phyloP scores from a whole-genome alignment of 225 moss, liverwort and hornwort genomes.

The Sphagnum tenellum region DNA sequence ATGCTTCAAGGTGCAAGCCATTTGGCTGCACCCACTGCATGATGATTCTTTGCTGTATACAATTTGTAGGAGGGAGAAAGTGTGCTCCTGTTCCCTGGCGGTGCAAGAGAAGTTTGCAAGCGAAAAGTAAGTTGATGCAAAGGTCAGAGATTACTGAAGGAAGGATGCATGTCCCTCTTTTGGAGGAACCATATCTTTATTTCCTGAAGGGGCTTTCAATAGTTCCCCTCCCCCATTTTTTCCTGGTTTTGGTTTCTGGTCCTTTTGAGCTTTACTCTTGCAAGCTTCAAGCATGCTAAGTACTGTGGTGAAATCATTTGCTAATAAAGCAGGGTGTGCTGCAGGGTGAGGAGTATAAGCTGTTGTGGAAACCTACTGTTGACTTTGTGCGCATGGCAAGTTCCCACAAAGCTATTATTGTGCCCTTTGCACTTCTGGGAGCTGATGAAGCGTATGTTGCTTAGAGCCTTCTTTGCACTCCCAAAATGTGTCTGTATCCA shows the following conservation, averaged over 20 bases:
- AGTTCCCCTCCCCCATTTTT: no score
- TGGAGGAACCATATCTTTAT: no score
- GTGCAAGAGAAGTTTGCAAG: constrained; percentile 90
- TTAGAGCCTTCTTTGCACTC: background rate
- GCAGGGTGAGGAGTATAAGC: constrained; percentile 85
- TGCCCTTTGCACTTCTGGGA: constrained; percentile 83
- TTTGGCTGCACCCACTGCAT: no score
- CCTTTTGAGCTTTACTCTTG: background rate
- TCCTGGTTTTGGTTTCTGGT: no score
- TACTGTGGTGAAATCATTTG: no score
- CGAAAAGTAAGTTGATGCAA: constrained; percentile 53
- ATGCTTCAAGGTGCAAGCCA: no score
- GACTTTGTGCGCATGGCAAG: constrained; percentile 95
- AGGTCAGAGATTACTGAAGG: no score
- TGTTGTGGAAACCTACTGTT: constrained; percentile 73
- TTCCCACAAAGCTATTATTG: constrained; percentile 72
- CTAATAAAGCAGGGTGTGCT: no score
- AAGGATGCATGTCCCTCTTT: no score
- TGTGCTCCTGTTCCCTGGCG: constrained; percentile 83
- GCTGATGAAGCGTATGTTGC: constrained; percentile 87
- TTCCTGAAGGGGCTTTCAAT: no score
- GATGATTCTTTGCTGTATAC: no score
- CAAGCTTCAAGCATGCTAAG: no score
- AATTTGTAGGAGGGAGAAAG: constrained; percentile 71
- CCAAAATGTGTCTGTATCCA: background rate